Evolutionary conservation across 768 basidiomycete species (phyloP).

Genomic region (Lactifluus rugatus): DNA sequence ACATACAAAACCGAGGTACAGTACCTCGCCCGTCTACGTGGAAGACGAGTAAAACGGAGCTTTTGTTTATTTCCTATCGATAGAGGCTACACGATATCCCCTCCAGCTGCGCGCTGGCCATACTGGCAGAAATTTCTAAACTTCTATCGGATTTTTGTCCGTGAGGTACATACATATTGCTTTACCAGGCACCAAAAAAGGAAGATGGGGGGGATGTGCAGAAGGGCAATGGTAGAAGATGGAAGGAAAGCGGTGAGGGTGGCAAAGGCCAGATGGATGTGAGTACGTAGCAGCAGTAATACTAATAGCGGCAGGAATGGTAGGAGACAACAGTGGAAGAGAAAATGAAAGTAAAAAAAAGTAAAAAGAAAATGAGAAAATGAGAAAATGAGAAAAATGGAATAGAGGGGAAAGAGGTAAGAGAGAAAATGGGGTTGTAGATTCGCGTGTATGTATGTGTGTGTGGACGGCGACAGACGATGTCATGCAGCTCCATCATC

Average conservation of each 20-base stretch:
- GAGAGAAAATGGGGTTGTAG: background rate
- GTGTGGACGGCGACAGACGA: too few relatives aligned
- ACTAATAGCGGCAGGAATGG: background rate
- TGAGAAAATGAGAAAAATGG: background rate
- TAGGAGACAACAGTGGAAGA: background rate
- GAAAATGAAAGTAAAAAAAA: background rate
- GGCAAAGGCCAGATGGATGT: background rate
- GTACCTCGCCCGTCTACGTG: too few relatives aligned
- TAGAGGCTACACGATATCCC: too few relatives aligned
- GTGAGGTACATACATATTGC: constrained; percentile 13
- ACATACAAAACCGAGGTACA: too few relatives aligned
- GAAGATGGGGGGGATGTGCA: background rate
- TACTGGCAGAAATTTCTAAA: background rate
- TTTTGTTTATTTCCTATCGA: background rate
- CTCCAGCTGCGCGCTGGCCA: background rate
- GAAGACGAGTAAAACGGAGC: too few relatives aligned
- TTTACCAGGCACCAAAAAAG: background rate
- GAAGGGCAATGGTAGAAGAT: background rate
- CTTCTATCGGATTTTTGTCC: constrained; percentile 6
- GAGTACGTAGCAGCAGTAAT: background rate
- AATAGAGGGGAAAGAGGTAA: background rate
- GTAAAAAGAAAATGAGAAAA: background rate
- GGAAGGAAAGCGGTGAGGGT: too few relatives aligned
- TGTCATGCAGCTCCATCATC: too few relatives aligned
- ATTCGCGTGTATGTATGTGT: background rate